Evolutionary conservation across 371 early-diverging fungal species (phyloP).

Genomic region (Rhizopus sp.): DNA sequence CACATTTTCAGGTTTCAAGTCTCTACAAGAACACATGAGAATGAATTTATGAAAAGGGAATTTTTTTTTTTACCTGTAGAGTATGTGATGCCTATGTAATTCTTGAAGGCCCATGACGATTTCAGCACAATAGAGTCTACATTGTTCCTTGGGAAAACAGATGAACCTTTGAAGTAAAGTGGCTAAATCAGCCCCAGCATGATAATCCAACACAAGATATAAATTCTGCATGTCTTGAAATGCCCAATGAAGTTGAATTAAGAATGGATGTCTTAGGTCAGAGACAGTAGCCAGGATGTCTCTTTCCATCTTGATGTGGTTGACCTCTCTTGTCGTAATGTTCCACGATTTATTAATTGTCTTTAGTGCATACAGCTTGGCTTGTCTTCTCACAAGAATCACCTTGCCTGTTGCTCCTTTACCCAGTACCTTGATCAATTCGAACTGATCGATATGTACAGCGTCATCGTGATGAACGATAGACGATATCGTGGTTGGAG

Average conservation of each 20-base stretch:
- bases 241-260: conserved; percentile 88
- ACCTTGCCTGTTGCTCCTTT: conserved; percentile 64
- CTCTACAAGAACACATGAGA: conserved; percentile 43
- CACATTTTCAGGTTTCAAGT: conserved; percentile 71
- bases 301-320: conserved; percentile 54
- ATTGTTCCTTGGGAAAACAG: conserved; percentile 42
- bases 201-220: conserved; percentile 91
- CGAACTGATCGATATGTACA: conserved; percentile 43
- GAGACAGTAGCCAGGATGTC: conserved; percentile 52
- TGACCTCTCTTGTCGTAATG: conserved; percentile 84
- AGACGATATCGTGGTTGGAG: neutral
- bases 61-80: conserved; percentile 63
- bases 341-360: conserved; percentile 93
- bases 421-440: conserved; percentile 59
- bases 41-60: neutral
- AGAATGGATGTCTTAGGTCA: conserved; percentile 81
- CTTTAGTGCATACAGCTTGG: conserved; percentile 89
- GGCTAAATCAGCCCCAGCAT: conserved; percentile 81
- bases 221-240: conserved; percentile 91
- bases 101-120: conserved; percentile 76
- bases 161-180: conserved; percentile 38
- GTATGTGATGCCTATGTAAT: conserved; percentile 74
- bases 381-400: conserved; percentile 83
- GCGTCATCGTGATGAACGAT: conserved; percentile 1
- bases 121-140: conserved; percentile 78